Evolutionary conservation across 2,329 filamentous ascomycete genomes (phyloP), one percentile per base, ranked within the genome.

Genomic region (Aureobasidium namibiae): DNA sequence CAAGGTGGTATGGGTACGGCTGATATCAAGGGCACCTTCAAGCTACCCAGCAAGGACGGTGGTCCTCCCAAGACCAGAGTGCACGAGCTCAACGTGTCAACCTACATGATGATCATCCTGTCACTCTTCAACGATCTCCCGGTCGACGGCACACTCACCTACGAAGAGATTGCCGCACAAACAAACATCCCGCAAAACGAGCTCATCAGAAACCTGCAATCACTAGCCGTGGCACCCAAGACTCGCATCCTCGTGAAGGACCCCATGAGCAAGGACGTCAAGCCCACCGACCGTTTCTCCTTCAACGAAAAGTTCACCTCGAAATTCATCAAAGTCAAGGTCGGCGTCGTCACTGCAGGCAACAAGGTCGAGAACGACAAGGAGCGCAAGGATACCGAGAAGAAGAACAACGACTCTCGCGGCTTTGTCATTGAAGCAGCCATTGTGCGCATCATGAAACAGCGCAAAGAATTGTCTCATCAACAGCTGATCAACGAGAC

Each of bases 41-140:
- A 84, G 67, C 78, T 89, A 1, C 81, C 84, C 39, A 87, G 88
- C 34, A 91, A 91, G 67, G 82, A 85, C 13, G 83, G 85, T 2
- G 83, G 85, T 2, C 70, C 86, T 23, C 79, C 81, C 60, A 83
- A 81, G 60, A 86, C 88, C 63, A 81, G 88, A 34, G 85, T 87
- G 36, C 92, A 97, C 68, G 94, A 99, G 67, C 78, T 99, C 59
- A 96, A 91, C 62, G 91, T 95, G 21, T 88, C 91, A 1, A 97
- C 94, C 0, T 94, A 94, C 70, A 90, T 86, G 66, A 96, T 97
- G 89, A 77, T 96, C 21, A 85, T 97, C 24, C 74, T 99, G 21
- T 73, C 95, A 45, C 82, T 96, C 0, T 99, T 97, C 80, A 97
- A 97, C 67, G 85, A 92, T 38, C 68, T 95, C 0, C 72, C 76